These are phyloP conservation scores for Vigna unguiculata DNA, from an alignment of 306 rosid species.

Conservation along the genomic window DNA sequence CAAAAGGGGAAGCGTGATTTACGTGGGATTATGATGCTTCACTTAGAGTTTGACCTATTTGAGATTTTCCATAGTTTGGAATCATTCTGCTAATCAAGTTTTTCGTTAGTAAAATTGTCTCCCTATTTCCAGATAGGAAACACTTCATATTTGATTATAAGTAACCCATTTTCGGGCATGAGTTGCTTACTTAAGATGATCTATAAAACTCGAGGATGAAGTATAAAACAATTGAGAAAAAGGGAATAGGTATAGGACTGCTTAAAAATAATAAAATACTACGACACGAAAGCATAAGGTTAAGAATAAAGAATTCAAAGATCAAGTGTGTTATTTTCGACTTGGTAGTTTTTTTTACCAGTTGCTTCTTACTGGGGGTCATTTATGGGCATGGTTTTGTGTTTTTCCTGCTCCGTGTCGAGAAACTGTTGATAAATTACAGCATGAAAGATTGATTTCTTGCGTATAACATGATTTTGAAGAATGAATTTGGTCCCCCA, in stretches of 20 bases:
- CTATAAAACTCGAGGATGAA: conserved; percentile 3
- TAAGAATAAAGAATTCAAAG: not conserved
- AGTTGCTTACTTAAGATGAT: not conserved
- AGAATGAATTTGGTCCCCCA: not conserved
- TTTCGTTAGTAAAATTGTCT: not conserved
- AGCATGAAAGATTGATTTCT: not conserved
- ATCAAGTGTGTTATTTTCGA: not conserved
- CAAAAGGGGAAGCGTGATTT: not conserved
- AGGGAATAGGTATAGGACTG: not conserved
- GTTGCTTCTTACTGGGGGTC: not conserved
- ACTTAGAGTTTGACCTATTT: not conserved
- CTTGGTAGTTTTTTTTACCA: not conserved
- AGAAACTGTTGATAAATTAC: conserved; percentile 16
- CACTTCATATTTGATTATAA: not conserved
- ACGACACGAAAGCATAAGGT: not conserved
- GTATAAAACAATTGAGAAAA: conserved; percentile 3
- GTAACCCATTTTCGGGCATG: not conserved
- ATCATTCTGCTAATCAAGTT: not conserved
- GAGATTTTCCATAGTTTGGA: not conserved
- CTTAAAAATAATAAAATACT: conserved; percentile 1
- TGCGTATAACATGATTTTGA: not conserved
- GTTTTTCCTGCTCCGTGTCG: not conserved
- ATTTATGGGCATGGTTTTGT: not conserved
- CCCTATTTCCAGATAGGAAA: conserved; percentile 16
- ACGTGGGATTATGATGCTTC: not conserved